These are phyloP conservation scores for Kalmusia sp. DNA, from an alignment of 2,329 filamentous ascomycete species.

Conservation along the genomic window DNA sequence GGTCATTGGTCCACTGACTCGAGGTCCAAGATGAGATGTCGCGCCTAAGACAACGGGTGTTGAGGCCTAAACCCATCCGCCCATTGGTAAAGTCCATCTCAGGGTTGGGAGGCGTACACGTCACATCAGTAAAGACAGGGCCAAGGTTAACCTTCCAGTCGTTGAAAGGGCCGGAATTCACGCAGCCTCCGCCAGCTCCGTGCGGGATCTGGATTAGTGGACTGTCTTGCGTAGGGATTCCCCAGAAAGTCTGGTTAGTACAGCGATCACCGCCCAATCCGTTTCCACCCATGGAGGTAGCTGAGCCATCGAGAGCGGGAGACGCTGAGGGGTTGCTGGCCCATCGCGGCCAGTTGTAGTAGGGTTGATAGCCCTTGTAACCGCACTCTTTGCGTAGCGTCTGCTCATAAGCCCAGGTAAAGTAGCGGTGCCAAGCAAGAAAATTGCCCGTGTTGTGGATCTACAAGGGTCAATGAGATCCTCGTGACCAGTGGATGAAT, in stretches of 20 bases:
- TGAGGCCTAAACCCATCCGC: constrained; percentile 29
- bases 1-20: constrained; percentile 36
- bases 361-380: constrained; percentile 38
- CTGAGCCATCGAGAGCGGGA: constrained; percentile 62
- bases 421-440: constrained; percentile 36
- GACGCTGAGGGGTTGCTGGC: constrained; percentile 47
- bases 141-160: constrained; percentile 55
- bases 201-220: constrained; percentile 50
- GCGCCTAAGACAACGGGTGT: constrained; percentile 47
- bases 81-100: constrained; percentile 37
- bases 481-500: neutral
- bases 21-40: constrained; percentile 41
- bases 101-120: constrained; percentile 31
- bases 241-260: constrained; percentile 18
- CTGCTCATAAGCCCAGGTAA: constrained; percentile 37
- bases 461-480: neutral
- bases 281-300: constrained; percentile 55
- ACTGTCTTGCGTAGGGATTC: constrained; percentile 26
- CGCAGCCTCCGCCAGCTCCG: constrained; percentile 62
- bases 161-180: constrained; percentile 59
- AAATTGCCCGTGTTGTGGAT: constrained; percentile 39
- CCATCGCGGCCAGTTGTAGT: constrained; percentile 40
- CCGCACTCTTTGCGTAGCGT: constrained; percentile 37
- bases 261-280: constrained; percentile 37
- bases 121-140: constrained; percentile 52